Evolutionary conservation across 805 yeast genomes (phyloP).

Genomic region (Lachancea sp.): DNA sequence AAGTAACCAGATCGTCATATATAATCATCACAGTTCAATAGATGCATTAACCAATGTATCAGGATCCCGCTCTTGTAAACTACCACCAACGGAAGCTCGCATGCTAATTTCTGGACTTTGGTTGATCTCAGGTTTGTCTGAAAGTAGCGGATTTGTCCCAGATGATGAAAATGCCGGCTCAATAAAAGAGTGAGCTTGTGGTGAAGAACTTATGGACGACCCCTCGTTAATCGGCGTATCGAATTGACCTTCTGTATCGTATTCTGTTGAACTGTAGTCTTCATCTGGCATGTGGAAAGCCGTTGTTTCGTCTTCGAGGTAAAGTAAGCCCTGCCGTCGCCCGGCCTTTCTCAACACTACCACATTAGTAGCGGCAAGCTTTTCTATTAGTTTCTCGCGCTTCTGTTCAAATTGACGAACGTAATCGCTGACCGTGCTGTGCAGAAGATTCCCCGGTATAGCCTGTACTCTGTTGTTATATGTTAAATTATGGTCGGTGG

Average conservation of each 20-base stretch:
- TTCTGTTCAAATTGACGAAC: conserved; percentile 17
- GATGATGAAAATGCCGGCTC: background rate
- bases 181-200: background rate
- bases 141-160: background rate
- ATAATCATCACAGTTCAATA: conserved; percentile 2
- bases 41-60: background rate
- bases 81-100: background rate
- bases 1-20: background rate
- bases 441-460: conserved; percentile 21
- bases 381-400: conserved; percentile 15
- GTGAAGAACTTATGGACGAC: conserved; percentile 1
- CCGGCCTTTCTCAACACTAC: conserved; percentile 14
- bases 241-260: conserved; percentile 4
- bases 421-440: conserved; percentile 12
- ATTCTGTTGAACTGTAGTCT: conserved; percentile 7
- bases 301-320: conserved; percentile 20
- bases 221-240: background rate
- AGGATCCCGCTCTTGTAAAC: background rate
- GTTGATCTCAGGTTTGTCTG: conserved; percentile 2
- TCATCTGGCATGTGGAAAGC: conserved; percentile 13
- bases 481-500: conserved; percentile 15
- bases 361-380: conserved; percentile 18
- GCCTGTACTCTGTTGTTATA: conserved; percentile 18
- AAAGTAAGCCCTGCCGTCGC: conserved; percentile 17
- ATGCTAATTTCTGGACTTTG: conserved; percentile 4